Evolutionary conservation across 2,329 filamentous ascomycete genomes (phyloP).

Genomic region (Aspergillus quadrilineatus): DNA sequence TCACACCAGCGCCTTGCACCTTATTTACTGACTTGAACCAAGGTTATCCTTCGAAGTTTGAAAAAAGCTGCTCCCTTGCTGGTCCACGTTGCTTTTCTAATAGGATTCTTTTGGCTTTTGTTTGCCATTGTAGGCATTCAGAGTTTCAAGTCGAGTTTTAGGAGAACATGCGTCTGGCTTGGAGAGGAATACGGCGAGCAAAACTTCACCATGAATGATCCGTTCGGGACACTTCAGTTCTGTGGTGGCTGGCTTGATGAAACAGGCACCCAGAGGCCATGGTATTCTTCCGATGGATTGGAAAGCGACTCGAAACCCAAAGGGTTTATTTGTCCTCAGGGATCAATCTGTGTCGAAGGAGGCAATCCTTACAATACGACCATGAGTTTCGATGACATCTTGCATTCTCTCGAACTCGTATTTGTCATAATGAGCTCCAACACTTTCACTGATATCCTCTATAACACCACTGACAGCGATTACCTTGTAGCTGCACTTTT

Average conservation of each 20-base stretch:
- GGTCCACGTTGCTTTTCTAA: constrained; percentile 88
- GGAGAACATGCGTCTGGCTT: constrained; percentile 75
- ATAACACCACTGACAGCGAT: constrained; percentile 87
- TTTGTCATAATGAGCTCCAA: constrained; percentile 99
- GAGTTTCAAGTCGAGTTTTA: constrained; percentile 84
- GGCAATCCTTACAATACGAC: constrained; percentile 79
- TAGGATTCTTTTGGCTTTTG: constrained; percentile 95
- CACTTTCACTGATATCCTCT: constrained; percentile 92
- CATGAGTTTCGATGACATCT: constrained; percentile 91
- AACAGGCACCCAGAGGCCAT: constrained; percentile 59
- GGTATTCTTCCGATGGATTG: constrained; percentile 62
- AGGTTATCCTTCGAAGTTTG: constrained; percentile 90
- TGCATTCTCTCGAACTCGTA: constrained; percentile 86
- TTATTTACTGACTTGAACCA: constrained; percentile 19
- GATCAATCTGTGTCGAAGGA: constrained; percentile 79
- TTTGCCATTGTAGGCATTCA: constrained; percentile 97
- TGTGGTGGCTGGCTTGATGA: constrained; percentile 79
- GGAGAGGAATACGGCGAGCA: constrained; percentile 52
- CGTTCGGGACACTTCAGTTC: constrained; percentile 67
- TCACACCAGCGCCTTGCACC: too few species aligned
- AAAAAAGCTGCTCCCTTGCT: constrained; percentile 93
- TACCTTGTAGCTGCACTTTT: constrained; percentile 83
- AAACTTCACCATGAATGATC: constrained; percentile 45
- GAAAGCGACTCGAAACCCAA: constrained; percentile 58
- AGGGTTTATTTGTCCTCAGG: constrained; percentile 81